Conservation (phyloP, 306 rosid genomes). For the Acacia melanoxylon region DNA sequence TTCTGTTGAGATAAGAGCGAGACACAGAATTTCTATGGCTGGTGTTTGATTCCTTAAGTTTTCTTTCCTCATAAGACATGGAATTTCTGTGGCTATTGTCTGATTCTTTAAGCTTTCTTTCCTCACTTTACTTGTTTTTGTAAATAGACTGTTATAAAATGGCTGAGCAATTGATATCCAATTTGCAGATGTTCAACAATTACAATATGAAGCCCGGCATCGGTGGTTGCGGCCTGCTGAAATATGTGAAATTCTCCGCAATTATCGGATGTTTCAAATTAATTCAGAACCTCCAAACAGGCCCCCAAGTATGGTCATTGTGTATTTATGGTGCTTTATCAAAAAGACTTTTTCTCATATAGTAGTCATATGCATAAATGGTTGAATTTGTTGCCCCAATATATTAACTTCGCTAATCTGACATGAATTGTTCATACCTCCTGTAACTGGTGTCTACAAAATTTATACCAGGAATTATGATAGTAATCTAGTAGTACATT, state of each 20-base stretch:
- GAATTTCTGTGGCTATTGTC: conserved; percentile 9
- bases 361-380: background rate
- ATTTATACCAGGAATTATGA: conserved; percentile 8
- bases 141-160: conserved; percentile 13
- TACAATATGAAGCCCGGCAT: conserved; percentile 75
- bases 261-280: conserved; percentile 65
- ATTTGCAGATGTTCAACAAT: conserved; percentile 70
- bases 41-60: background rate
- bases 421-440: conserved; percentile 13
- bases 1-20: background rate
- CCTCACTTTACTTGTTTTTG: conserved; percentile 10
- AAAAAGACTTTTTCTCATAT: background rate
- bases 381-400: conserved; percentile 8
- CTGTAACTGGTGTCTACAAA: background rate
- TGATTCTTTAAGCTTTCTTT: conserved; percentile 24
- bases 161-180: conserved; percentile 7
- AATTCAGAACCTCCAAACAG: conserved; percentile 78
- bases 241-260: conserved; percentile 92
- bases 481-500: background rate
- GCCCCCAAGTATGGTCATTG: conserved; percentile 73
- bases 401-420: conserved; percentile 16
- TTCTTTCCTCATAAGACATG: background rate
- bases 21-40: background rate
- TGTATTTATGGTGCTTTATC: conserved; percentile 13
- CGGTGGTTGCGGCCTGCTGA: conserved; percentile 96